A percentile compares a stretch with the other conserved stretches of the same genome.
These are phyloP conservation scores for Exophiala viscosa DNA, from an alignment of 2,329 filamentous ascomycete species.

Conservation along the genomic window DNA sequence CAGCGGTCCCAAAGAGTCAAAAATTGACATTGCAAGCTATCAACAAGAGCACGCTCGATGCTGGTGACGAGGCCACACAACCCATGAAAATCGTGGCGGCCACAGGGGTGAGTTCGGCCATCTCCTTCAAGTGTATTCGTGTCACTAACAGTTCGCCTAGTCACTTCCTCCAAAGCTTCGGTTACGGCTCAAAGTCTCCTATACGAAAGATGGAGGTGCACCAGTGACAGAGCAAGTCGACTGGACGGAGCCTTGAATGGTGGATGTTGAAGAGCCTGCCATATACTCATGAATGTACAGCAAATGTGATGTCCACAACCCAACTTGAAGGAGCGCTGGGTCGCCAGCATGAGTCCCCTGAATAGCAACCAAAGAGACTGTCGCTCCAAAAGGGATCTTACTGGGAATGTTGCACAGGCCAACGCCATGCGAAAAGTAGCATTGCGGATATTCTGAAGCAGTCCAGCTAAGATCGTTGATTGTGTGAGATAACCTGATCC, in stretches of 20 bases:
- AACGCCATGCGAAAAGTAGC: too few species aligned
- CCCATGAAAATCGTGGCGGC: slow-evolving; percentile 81
- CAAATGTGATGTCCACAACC: neutral
- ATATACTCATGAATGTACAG: too few species aligned
- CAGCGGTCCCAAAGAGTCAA: slow-evolving; percentile 93
- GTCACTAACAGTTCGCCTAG: slow-evolving; percentile 46
- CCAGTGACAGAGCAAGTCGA: slow-evolving; percentile 84
- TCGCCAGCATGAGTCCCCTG: too few species aligned
- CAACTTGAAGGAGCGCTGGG: neutral
- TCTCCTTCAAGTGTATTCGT: neutral
- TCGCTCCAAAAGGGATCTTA: too few species aligned
- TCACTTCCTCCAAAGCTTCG: slow-evolving; percentile 66
- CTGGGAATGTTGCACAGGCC: too few species aligned
- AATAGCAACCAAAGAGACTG: too few species aligned
- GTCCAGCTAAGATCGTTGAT: too few species aligned
- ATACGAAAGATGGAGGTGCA: slow-evolving; percentile 65
- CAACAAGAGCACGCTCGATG: slow-evolving; percentile 70
- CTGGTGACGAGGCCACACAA: slow-evolving; percentile 81
- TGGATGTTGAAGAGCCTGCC: neutral
- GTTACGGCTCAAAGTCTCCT: slow-evolving; percentile 80
- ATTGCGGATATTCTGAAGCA: too few species aligned
- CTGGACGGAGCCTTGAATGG: slow-evolving; percentile 71
- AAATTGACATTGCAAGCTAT: slow-evolving; percentile 90
- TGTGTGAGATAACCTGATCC: too few species aligned
- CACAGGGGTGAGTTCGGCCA: slow-evolving; percentile 70